Evolutionary conservation across 2,329 filamentous ascomycete genomes (phyloP).

Genomic region (Juglanconis juglandina): DNA sequence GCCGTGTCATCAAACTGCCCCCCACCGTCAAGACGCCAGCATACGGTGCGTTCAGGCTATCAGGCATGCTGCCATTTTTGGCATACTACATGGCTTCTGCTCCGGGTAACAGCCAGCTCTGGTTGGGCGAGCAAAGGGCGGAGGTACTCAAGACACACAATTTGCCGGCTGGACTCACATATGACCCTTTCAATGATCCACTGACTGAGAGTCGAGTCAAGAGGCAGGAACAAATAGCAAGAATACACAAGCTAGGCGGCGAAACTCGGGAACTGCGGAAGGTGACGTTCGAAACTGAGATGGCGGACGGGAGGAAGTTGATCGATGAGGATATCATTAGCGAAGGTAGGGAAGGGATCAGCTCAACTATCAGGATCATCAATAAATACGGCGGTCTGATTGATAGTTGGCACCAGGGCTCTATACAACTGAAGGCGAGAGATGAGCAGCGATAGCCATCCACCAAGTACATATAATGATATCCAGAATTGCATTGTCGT

Average conservation of each 20-base stretch:
- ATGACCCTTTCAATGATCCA: slow-evolving; percentile 18
- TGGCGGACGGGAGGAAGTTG: slow-evolving; percentile 11
- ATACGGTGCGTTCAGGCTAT: slow-evolving; percentile 27
- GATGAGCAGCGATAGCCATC: background rate
- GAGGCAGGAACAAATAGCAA: background rate
- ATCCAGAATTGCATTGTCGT: no score
- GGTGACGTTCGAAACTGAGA: slow-evolving; percentile 22
- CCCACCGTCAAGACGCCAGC: background rate
- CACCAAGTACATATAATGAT: no score
- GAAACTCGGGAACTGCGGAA: background rate
- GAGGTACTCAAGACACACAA: slow-evolving; percentile 40
- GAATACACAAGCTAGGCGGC: slow-evolving; percentile 4
- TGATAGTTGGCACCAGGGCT: background rate
- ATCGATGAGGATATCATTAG: slow-evolving; percentile 19
- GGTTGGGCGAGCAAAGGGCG: slow-evolving; percentile 40
- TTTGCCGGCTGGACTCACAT: slow-evolving; percentile 35
- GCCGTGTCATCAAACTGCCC: slow-evolving; percentile 21
- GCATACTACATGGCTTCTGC: slow-evolving; percentile 39
- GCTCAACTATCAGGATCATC: background rate
- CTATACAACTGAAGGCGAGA: background rate
- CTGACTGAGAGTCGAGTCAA: slow-evolving; percentile 1
- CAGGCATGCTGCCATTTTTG: slow-evolving; percentile 41
- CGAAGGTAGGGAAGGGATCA: background rate
- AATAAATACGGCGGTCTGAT: background rate
- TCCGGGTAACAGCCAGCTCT: slow-evolving; percentile 33